Base-by-base conservation (phyloP, 805 yeast genomes). In the Monosporozyma unispora region DNA sequence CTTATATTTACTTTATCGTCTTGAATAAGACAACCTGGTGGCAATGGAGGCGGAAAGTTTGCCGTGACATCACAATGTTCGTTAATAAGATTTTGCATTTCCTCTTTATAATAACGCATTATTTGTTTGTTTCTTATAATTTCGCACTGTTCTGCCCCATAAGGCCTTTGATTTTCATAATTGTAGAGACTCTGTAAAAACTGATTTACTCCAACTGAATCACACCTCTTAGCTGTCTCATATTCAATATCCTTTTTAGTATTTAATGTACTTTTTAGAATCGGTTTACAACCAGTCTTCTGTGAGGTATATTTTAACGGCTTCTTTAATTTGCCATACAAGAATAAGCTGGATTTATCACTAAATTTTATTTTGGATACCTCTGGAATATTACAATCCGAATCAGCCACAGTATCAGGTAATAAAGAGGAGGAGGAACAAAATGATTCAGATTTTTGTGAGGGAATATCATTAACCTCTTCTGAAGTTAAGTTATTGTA, bases 121-220 rank as follows among this genome's bases (percentile, higher is more conserved):
- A 73, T 48, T 47, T 74, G 78, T 35, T 57, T 61, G 43, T 67
- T 73, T 46, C 77, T 64, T 11, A 64, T 57, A 38, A 58, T 64
- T 4, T 61, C 60, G 45, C 70, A 58, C 27, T 55, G 61, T 5
- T 61, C 62, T 50, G 67, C 75, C 16, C 64, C 65, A 35, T 59
- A 63, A 44, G 61, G 55, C 16, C 70, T 62, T 44, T 62, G 57
- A 31, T 62, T 59, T 49, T 73, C 76, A 50, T 66, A 67, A 7
- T 64, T 56, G 21, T 68, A 70, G 44, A 73, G 66, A 39, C 61
- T 62, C 12, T 59, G 54, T 39, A 73, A 43, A 50, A 73, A 72
- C 3, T 67, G 66, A 3, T 60, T 66, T 22, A 71, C 58, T 11
- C 61, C 68, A 10, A 72, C 70, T 16, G 53, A 61, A 50, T 72